phyloP scores from a whole-genome alignment of 208 protist species.

The Wallacemonas sp. region DNA sequence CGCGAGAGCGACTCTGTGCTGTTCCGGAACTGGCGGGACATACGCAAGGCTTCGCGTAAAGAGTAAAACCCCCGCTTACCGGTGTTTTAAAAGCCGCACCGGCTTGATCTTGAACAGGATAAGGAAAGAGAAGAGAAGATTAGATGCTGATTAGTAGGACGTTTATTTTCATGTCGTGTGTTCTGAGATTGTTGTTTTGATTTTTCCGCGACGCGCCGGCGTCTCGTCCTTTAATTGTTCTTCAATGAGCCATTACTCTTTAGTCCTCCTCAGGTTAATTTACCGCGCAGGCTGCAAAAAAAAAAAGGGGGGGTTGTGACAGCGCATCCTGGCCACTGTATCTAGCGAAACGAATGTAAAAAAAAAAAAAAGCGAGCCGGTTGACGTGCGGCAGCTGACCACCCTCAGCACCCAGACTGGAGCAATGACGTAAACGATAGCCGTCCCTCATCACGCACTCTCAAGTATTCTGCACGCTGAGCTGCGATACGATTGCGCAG shows the following conservation, averaged over 20 bases:
- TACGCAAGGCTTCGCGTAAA: too few species aligned
- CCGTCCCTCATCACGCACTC: not conserved
- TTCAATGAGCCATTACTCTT: not conserved
- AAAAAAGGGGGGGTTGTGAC: too few species aligned
- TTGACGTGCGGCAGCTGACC: too few species aligned
- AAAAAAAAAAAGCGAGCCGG: not conserved
- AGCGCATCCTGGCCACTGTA: too few species aligned
- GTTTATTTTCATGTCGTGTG: not conserved
- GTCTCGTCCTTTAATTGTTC: not conserved
- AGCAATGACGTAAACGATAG: not conserved
- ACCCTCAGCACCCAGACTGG: not conserved
- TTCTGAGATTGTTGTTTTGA: too few species aligned
- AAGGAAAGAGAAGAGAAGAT: not conserved
- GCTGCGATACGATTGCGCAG: not conserved
- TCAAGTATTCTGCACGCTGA: slow-evolving; percentile 7
- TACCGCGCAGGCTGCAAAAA: not conserved
- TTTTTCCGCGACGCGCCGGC: not conserved
- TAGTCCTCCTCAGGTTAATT: not conserved
- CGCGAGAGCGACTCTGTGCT: not conserved
- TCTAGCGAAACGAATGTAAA: too few species aligned
- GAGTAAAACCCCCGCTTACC: not conserved
- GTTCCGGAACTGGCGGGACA: not conserved
- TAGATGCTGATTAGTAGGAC: not conserved
- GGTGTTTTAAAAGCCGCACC: not conserved
- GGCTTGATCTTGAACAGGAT: not conserved